A percentile compares a stretch with the other conserved stretches of the same genome.
Conservation (phyloP, 345 rosid species). For the Eutrema yunnanense region DNA sequence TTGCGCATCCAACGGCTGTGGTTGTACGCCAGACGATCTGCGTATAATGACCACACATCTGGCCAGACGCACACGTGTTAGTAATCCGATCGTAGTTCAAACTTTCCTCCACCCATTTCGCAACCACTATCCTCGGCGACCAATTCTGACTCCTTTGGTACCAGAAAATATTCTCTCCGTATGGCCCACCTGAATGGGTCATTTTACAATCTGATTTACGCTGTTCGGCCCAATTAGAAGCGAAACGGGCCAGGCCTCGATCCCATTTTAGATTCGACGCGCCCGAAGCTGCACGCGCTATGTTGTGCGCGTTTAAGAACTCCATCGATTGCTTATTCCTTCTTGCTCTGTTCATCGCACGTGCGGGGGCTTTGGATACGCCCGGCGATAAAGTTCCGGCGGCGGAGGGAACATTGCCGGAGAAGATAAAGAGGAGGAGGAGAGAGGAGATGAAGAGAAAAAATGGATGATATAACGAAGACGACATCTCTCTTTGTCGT, state of each 20-base stretch:
- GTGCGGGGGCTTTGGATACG: not conserved
- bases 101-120: constrained; percentile 33
- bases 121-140: constrained; percentile 35
- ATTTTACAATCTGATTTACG: constrained; percentile 37
- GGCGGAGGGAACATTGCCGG: not conserved
- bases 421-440: constrained; percentile 7
- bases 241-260: constrained; percentile 26
- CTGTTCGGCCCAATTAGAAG: constrained; percentile 8
- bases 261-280: constrained; percentile 36
- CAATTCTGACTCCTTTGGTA: constrained; percentile 20
- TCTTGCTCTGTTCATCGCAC: not conserved
- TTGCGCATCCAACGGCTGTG: constrained; percentile 35
- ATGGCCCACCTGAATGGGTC: constrained; percentile 35
- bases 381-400: not conserved
- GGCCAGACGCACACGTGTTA: constrained; percentile 15
- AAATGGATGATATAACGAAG: constrained; percentile 3
- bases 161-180: constrained; percentile 56
- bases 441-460: constrained; percentile 4
- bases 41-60: constrained; percentile 55
- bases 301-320: constrained; percentile 37
- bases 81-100: constrained; percentile 4
- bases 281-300: constrained; percentile 19
- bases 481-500: constrained; percentile 16
- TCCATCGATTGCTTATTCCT: not conserved
- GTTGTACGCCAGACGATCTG: constrained; percentile 44